phyloP scores from a whole-genome alignment of 495 filamentous ascomycete genomes.

The Neurospora tetrasperma region DNA sequence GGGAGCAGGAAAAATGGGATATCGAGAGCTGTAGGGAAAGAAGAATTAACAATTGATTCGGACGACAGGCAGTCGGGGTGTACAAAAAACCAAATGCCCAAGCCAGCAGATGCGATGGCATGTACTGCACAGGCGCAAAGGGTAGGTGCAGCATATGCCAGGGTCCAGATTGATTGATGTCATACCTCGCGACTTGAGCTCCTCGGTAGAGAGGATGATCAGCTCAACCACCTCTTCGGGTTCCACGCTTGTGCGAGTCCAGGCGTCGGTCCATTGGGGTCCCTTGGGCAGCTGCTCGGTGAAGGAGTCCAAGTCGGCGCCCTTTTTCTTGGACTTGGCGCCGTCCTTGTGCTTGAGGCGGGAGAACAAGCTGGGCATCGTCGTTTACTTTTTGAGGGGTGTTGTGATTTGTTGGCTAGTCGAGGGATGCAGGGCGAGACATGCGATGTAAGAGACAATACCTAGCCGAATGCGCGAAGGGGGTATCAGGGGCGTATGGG shows the following conservation, averaged over 20 bases:
- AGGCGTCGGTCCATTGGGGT: conserved; percentile 82
- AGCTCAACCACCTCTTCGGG: conserved; percentile 88
- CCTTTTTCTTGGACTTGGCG: conserved; percentile 49
- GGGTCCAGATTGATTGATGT: conserved; percentile 25
- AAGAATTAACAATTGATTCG: conserved; percentile 22
- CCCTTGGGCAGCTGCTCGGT: conserved; percentile 48
- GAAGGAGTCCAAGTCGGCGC: conserved; percentile 25
- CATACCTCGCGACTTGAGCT: conserved; percentile 86
- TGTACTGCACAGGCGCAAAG: neutral
- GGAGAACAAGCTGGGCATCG: conserved; percentile 58
- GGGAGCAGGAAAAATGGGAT: conserved; percentile 92
- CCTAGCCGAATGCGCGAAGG: neutral
- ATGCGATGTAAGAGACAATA: conserved; percentile 7
- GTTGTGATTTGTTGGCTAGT: conserved; percentile 8
- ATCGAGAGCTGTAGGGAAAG: conserved; percentile 55
- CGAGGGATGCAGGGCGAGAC: conserved; percentile 11
- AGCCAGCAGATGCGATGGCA: neutral
- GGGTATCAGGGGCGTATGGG: conserved; percentile 2
- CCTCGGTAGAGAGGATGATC: conserved; percentile 70
- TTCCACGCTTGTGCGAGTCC: conserved; percentile 72
- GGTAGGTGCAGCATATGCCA: conserved; percentile 9
- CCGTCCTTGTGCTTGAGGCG: conserved; percentile 64
- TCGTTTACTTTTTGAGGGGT: conserved; percentile 13
- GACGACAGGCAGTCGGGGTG: conserved; percentile 5
- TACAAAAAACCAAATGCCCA: neutral